Base-by-base conservation (phyloP, 495 filamentous ascomycete species). In the Bathelium albidoporum region DNA sequence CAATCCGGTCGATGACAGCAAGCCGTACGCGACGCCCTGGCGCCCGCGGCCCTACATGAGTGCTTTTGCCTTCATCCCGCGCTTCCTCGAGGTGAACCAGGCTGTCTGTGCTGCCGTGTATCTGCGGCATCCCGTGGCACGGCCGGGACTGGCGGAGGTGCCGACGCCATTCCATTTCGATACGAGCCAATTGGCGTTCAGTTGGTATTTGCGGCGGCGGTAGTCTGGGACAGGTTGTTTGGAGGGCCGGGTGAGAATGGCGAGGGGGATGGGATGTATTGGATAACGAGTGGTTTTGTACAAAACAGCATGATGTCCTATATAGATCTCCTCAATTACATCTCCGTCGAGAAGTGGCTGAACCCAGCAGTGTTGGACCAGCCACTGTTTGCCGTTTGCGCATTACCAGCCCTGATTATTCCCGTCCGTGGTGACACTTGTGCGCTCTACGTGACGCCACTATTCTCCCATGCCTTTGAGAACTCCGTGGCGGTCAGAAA, bases 31-130 rank as follows among this genome's bases (percentile, higher is more conserved):
- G 20, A 96, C 93, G 18, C 94, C 94, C 22, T 98, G 94, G 94
- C 73, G 78, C 32, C 94, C 94, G n/a, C 79, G 91, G 44, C 80
- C 85, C 58, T 97, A 83, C 78, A 92, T 98, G 88, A 78, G 81
- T 22, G 84, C 91, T 1, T 98, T 97, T 73, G 91, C 91, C 16
- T 96, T 96, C 74, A 90, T 98, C 64, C 94, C 94, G 24, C 81
- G 89, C 63, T 98, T 96, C 76, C 82, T 98, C 63, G 94, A 98
- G 78, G 94, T 98, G 70, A 96, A 97, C 79, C 92, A 93, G 72
- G 91, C 89, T 69, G 88, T 96, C 69, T 97, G 94, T 77, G 84
- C 91, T 18, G 94, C 94, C 22, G 93, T 98, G 44, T 98, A 97
- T 76, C 76, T 98, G 65, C 83, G 94, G 65, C 91, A 97, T 78